Evolutionary conservation across 2,329 filamentous ascomycete genomes (phyloP), one percentile per base, ranked within the genome.

Genomic region (Lecanicillium sp.): DNA sequence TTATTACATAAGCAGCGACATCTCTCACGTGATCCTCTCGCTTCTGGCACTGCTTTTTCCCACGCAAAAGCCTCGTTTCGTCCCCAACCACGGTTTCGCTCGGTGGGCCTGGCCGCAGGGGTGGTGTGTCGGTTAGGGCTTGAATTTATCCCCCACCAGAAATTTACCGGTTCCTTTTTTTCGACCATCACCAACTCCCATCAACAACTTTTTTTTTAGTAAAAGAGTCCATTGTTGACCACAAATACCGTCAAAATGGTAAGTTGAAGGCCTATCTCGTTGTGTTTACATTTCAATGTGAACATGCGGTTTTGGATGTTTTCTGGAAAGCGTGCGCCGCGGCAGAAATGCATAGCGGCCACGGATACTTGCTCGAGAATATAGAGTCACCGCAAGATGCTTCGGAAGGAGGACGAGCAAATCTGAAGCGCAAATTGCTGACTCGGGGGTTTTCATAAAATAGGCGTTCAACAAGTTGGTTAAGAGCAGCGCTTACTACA

Each of bases 351-450:
- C 63, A 67, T 61, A 35, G 29, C 37, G 36, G 47, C 48, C 48
- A 49, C 40, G 24, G 56, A 56, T 54, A 49, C 49, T 52, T 66
- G 62, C 61, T 68, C 62, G 62, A 66, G 64, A n/a, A 55, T 54
- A 44, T 61, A 79, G 85, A 86, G 86, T 93, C 87, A 77, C 77
- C 81, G 89, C 91, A 96, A 96, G 88, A 89, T 95, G 90, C 90
- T 96, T 96, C 91, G 90, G 87, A 87, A 58, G 73, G 73, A 71
- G 70, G 65, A 59, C 56, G 66, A 69, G 66, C 64, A 67, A 60
- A 64, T 81, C 90, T 96, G 90, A 96, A 96, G 90, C 90, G 90
- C 83, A 83, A 95, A 95, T 95, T 96, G 91, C 91, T 96, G 90
- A 96, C 89, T 95, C 87, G 84, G 73, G 78, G 77, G 73, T 73